Evolutionary conservation across 805 yeast species (phyloP), one percentile per base, ranked within the genome.

Genomic region (Wickerhamiella sergipiensis): DNA sequence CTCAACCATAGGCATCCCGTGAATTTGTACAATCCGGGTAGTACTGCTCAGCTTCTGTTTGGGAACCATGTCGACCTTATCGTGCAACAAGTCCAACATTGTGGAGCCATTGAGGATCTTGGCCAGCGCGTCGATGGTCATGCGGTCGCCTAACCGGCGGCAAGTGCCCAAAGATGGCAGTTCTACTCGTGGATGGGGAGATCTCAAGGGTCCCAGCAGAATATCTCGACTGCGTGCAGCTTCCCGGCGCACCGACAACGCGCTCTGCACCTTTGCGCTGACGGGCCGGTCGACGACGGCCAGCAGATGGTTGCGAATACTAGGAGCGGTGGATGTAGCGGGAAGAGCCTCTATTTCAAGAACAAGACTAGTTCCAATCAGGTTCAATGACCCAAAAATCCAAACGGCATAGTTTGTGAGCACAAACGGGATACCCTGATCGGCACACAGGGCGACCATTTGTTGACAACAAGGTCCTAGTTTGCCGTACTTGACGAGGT

Each of bases 361-460:
- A 24, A n/a, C 39, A 15, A 47, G 39, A 19, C 39, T 10, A 19
- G 33, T 23, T 33, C 40, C 21, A 9, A 29, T 29, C 4, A 36
- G 18, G 15, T 45, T n/a, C 22, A 51, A 21, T n/a, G 46, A 26
- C 23, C 43, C 22, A n/a, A 55, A 52, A 9, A 50, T 48, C 58
- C 58, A 55, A 10, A 24, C 17, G 19, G 43, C 24, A 40, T 55
- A 55, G 44, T 55, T 45, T 42, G 58, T 49, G 15, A 53, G 17
- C 17, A 43, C 48, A 46, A 42, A 51, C 12, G 49, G 9, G 2
- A 33, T 18, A 18, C 22, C 26, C 21, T 21, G n/a, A 44, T 43
- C 39, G 12, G 40, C 39, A 6, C 15, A 10, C 7, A 15, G n/a
- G 24, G 43, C 43, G 13, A 40, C 43, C 24, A 17, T 17, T 7